A percentile compares a stretch with the other conserved stretches of the same genome.
Evolutionary conservation across 306 rosid species (phyloP).

Genomic region (Acacia acuminata): DNA sequence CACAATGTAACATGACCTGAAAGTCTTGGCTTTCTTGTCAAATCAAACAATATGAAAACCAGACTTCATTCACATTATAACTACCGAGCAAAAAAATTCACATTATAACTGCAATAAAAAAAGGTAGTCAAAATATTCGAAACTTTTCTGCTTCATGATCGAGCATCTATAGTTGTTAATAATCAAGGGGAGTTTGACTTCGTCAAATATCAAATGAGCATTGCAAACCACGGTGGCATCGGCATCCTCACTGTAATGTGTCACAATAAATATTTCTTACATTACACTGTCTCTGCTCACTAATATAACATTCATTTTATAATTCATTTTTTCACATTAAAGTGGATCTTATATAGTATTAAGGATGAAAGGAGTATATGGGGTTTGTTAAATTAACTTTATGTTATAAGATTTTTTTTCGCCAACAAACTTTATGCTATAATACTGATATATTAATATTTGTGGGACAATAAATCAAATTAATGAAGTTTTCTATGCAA

Average conservation of each 20-base stretch:
- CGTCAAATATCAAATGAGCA: neutral
- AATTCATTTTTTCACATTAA: too few relatives aligned
- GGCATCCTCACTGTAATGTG: too few relatives aligned
- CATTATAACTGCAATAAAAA: neutral
- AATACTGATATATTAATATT: neutral
- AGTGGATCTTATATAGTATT: too few relatives aligned
- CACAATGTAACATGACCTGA: too few relatives aligned
- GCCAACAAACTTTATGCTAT: too few relatives aligned
- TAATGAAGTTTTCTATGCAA: neutral
- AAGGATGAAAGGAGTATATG: too few relatives aligned
- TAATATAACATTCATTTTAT: too few relatives aligned
- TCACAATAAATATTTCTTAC: neutral
- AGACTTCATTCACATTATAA: neutral
- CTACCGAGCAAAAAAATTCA: too few relatives aligned
- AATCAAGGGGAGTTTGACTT: neutral
- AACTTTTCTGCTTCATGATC: neutral
- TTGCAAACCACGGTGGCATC: neutral
- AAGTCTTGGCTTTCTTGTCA: neutral
- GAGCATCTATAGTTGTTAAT: neutral
- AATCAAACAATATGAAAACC: neutral
- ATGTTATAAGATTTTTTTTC: too few relatives aligned
- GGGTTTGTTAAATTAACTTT: too few relatives aligned
- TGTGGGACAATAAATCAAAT: neutral
- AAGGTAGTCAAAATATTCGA: neutral
- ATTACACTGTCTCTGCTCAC: too few relatives aligned